Conservation (phyloP, 306 rosid genomes). For the Quercus agrifolia region DNA sequence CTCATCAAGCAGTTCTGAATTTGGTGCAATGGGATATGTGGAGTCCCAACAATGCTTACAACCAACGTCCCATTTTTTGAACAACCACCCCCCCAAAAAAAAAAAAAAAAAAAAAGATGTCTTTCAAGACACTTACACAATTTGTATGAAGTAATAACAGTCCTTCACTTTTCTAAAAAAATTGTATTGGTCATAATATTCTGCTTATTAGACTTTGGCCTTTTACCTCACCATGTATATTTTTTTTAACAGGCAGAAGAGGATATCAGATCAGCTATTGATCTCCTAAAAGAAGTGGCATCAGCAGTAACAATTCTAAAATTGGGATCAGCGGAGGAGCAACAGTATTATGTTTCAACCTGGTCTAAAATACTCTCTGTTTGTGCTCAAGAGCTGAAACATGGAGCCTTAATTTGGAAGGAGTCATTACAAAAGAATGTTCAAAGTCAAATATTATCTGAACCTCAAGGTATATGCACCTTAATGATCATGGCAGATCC, state of each 20-base stretch:
- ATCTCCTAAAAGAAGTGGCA: slow-evolving; percentile 60
- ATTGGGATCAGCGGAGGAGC: slow-evolving; percentile 63
- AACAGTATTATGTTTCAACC: slow-evolving; percentile 50
- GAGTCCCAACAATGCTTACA: neutral
- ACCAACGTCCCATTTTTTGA: neutral
- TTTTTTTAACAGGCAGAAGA: slow-evolving; percentile 60
- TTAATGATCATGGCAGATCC: slow-evolving; percentile 9
- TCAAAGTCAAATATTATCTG: slow-evolving; percentile 49
- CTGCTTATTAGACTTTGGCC: slow-evolving; percentile 20
- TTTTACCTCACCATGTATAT: slow-evolving; percentile 24
- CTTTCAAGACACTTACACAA: neutral
- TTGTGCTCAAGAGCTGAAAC: slow-evolving; percentile 78
- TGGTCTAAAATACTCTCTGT: slow-evolving; percentile 61
- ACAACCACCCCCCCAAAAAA: too few relatives aligned
- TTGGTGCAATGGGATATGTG: neutral
- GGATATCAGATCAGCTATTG: slow-evolving; percentile 63
- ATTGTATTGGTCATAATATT: neutral
- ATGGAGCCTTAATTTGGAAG: slow-evolving; percentile 79
- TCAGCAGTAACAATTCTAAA: slow-evolving; percentile 60
- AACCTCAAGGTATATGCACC: slow-evolving; percentile 56
- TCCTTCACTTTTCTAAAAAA: neutral
- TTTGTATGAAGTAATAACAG: neutral
- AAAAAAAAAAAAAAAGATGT: neutral
- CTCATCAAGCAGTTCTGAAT: neutral
- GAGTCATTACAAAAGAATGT: slow-evolving; percentile 50